These are phyloP conservation scores for Camillea tinctor DNA, from an alignment of 2,329 filamentous ascomycete species.

Conservation along the genomic window DNA sequence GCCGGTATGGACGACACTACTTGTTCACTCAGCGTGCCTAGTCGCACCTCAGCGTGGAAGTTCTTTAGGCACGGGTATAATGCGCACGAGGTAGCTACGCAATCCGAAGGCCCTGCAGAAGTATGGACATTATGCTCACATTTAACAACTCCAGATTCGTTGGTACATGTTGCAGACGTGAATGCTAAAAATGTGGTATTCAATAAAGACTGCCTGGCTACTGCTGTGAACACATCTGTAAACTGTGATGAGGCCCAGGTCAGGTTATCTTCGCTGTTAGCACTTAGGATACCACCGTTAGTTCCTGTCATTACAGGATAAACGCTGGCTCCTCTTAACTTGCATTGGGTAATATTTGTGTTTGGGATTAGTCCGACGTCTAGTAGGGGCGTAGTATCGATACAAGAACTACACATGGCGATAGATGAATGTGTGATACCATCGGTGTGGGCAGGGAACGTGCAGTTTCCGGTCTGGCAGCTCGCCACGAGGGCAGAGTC, in stretches of 20 bases:
- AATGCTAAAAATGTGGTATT: background rate
- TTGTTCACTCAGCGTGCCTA: too few species aligned
- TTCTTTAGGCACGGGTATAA: too few species aligned
- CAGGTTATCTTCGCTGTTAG: background rate
- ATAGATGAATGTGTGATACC: background rate
- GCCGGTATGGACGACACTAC: background rate
- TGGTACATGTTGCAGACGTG: too few species aligned
- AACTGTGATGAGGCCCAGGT: background rate
- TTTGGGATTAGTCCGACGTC: background rate
- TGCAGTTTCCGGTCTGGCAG: background rate
- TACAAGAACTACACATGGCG: background rate
- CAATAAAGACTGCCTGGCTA: background rate
- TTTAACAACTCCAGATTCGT: too few species aligned
- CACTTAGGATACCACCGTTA: background rate
- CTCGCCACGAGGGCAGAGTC: background rate
- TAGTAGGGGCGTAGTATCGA: background rate
- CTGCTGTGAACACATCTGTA: background rate
- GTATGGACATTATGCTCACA: too few species aligned
- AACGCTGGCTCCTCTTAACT: background rate
- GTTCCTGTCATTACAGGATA: background rate
- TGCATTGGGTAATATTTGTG: background rate
- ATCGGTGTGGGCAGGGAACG: background rate
- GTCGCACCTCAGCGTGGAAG: too few species aligned
- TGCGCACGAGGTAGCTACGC: too few species aligned
- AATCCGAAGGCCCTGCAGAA: too few species aligned